Evolutionary conservation across 2,329 filamentous ascomycete species (phyloP).

Genomic region (Simplicillium sp.): DNA sequence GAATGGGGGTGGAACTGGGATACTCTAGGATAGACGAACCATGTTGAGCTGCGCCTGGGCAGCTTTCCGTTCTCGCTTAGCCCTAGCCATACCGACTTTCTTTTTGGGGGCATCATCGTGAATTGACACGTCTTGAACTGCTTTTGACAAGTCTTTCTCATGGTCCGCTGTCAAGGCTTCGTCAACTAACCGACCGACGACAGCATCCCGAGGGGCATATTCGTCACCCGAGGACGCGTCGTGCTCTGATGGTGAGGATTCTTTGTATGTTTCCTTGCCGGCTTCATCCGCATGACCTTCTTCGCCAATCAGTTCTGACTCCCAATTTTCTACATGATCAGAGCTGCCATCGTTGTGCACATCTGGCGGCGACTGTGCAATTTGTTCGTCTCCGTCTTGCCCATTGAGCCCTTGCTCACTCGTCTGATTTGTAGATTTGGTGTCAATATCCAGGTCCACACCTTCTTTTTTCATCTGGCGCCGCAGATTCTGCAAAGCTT

Average conservation of each 20-base stretch:
- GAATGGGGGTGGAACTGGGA: not conserved
- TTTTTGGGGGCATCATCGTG: constrained; percentile 16
- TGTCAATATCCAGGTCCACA: constrained; percentile 40
- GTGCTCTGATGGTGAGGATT: not conserved
- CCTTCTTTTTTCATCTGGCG: constrained; percentile 80
- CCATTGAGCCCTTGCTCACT: no score
- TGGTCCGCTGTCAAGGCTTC: not conserved
- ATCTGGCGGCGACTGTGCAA: no score
- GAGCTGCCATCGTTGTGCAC: no score
- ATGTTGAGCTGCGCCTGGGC: constrained; percentile 22
- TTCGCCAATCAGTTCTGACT: constrained; percentile 12
- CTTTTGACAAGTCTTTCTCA: constrained; percentile 8
- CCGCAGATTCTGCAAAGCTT: constrained; percentile 71
- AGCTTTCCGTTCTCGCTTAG: constrained; percentile 39
- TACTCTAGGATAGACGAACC: constrained; percentile 21
- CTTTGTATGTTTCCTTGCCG: not conserved
- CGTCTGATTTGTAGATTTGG: constrained; percentile 1
- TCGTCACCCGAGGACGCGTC: constrained; percentile 21
- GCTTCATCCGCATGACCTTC: not conserved
- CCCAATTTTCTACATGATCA: no score
- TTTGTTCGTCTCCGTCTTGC: no score
- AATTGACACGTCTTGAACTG: constrained; percentile 15
- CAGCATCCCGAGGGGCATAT: constrained; percentile 34
- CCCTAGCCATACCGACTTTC: constrained; percentile 41
- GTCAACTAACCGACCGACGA: constrained; percentile 28